phyloP scores from a whole-genome alignment of 164 flowering plant genomes.

The Taxillus chinensis region DNA sequence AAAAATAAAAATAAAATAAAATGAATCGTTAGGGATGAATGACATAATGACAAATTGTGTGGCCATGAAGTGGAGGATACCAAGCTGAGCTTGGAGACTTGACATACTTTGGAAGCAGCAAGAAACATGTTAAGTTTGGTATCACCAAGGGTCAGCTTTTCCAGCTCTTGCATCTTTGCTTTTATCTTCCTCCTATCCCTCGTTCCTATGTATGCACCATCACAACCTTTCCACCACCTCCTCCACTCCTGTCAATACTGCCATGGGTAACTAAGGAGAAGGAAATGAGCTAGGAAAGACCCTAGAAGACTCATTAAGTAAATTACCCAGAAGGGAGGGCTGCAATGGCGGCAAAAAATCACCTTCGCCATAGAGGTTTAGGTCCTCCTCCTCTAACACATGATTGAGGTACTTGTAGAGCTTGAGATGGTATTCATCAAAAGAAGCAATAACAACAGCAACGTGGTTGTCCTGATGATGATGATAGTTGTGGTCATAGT shows the following conservation, averaged over 20 bases:
- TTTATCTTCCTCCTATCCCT: slow-evolving; percentile 74
- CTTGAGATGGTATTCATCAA: no score
- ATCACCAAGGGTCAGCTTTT: slow-evolving; percentile 78
- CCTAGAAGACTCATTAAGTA: no score
- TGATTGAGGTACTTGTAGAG: no score
- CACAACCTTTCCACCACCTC: slow-evolving; percentile 5
- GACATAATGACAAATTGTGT: neutral
- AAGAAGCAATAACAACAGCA: no score
- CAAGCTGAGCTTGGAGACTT: slow-evolving; percentile 67
- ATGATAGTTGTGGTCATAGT: no score
- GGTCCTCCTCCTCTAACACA: no score
- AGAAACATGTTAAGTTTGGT: slow-evolving; percentile 75
- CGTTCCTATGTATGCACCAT: slow-evolving; percentile 74
- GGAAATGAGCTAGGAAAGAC: neutral
- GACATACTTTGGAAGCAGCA: slow-evolving; percentile 62
- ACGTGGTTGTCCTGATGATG: no score
- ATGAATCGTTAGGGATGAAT: neutral
- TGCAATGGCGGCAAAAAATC: no score
- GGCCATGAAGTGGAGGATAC: slow-evolving; percentile 34
- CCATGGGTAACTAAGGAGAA: neutral
- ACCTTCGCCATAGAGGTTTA: no score
- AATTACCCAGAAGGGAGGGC: no score
- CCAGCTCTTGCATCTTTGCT: slow-evolving; percentile 81
- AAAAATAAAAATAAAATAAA: no score
- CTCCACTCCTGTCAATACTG: neutral